Percentiles rank a stretch among this genome's conserved stretches.
Evolutionary conservation across 2,329 filamentous ascomycete genomes (phyloP).

Genomic region (Colletotrichum coccodes): DNA sequence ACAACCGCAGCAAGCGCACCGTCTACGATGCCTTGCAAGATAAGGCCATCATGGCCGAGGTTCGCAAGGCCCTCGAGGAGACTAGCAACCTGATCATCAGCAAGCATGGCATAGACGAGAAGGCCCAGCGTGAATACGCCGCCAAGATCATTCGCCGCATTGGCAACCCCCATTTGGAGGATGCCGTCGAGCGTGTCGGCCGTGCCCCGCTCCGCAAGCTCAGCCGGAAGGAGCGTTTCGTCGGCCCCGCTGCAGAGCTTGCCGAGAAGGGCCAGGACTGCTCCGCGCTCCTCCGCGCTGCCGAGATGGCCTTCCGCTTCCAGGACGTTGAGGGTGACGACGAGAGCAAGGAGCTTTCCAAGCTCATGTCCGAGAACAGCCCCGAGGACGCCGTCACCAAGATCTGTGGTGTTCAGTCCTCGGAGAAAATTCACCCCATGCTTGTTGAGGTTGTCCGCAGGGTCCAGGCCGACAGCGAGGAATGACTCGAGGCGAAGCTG

Average conservation of each 20-base stretch:
- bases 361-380: conserved; percentile 80
- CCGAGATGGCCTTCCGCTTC: conserved; percentile 95
- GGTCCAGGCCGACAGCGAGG: conserved; percentile 75
- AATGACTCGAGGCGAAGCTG: conserved; percentile 47
- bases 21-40: conserved; percentile 92
- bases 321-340: conserved; percentile 93
- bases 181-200: conserved; percentile 93
- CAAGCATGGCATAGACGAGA: conserved; percentile 82
- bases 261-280: conserved; percentile 82
- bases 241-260: conserved; percentile 89
- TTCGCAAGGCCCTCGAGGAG: conserved; percentile 83
- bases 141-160: conserved; percentile 93
- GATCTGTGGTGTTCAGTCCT: conserved; percentile 82
- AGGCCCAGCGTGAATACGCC: conserved; percentile 87
- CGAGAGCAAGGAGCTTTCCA: conserved; percentile 86
- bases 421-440: conserved; percentile 80
- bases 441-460: conserved; percentile 83
- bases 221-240: conserved; percentile 93
- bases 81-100: conserved; percentile 86
- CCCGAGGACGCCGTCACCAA: conserved; percentile 81
- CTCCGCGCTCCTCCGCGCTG: conserved; percentile 79
- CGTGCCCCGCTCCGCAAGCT: conserved; percentile 95
- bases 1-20: conserved; percentile 85
- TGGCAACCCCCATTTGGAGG: conserved; percentile 91
- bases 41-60: conserved; percentile 80